Percentiles rank a stretch among this genome's conserved stretches.
These are phyloP conservation scores for Ogataea polymorpha DNA, from an alignment of 805 yeast genomes.

Conservation along the genomic window DNA sequence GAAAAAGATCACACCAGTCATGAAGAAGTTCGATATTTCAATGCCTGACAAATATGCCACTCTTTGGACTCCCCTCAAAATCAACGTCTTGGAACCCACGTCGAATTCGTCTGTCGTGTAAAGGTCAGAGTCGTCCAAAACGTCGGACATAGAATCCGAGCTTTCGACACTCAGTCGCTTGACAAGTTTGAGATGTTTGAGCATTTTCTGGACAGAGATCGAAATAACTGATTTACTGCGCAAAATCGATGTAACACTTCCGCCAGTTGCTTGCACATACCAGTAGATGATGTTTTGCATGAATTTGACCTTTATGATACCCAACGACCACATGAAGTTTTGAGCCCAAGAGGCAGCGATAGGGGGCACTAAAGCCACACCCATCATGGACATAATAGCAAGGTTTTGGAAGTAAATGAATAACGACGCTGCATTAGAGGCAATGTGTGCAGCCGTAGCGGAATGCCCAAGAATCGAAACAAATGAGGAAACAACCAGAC, in stretches of 20 bases:
- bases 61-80: conserved; percentile 88
- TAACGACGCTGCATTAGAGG: conserved; percentile 90
- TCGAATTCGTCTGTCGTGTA: conserved; percentile 73
- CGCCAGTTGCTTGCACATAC: conserved; percentile 96
- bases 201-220: conserved; percentile 73
- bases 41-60: conserved; percentile 82
- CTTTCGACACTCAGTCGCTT: conserved; percentile 40
- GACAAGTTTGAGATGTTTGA: conserved; percentile 14
- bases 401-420: conserved; percentile 92
- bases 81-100: conserved; percentile 65
- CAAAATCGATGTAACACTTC: conserved; percentile 73
- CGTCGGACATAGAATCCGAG: conserved; percentile 41
- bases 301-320: conserved; percentile 71
- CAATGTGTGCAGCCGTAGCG: conserved; percentile 92
- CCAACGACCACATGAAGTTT: conserved; percentile 95
- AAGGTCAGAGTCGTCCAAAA: conserved; percentile 46
- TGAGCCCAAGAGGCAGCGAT: conserved; percentile 98
- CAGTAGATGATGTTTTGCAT: conserved; percentile 85
- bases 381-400: conserved; percentile 94
- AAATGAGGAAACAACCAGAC: conserved; percentile 82
- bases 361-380: conserved; percentile 88
- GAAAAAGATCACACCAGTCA: conserved; percentile 84
- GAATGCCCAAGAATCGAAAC: conserved; percentile 86
- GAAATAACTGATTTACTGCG: conserved; percentile 63
- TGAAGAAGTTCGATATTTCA: conserved; percentile 80